phyloP scores from a whole-genome alignment of 2,329 filamentous ascomycete species.

The Diaporthe sp. region DNA sequence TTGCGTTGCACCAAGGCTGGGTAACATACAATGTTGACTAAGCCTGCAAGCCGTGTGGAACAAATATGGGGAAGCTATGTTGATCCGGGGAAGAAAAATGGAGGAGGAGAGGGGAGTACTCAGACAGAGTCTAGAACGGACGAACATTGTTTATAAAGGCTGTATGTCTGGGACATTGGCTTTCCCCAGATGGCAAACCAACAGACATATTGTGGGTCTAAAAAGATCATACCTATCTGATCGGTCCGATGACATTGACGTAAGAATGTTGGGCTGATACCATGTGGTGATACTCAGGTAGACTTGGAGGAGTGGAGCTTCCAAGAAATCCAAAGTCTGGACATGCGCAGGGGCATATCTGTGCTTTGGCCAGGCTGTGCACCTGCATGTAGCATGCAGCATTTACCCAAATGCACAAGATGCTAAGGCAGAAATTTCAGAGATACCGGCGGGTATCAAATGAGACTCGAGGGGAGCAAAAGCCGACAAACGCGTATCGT shows the following conservation, averaged over 20 bases:
- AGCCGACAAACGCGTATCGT: background rate
- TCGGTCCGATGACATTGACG: constrained; percentile 12
- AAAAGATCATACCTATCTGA: background rate
- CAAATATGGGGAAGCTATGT: background rate
- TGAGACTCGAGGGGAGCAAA: background rate
- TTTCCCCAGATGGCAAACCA: background rate
- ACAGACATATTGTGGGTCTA: background rate
- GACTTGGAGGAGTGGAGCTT: constrained; percentile 13
- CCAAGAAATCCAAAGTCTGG: constrained; percentile 21
- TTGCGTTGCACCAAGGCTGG: background rate
- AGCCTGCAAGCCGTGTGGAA: background rate
- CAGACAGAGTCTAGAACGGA: background rate
- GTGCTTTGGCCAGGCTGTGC: background rate
- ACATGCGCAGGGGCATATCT: background rate
- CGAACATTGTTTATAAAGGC: constrained; percentile 4
- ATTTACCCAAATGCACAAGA: background rate
- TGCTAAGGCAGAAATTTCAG: background rate
- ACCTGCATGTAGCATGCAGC: background rate
- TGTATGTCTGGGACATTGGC: background rate
- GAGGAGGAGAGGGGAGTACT: background rate
- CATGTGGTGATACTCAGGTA: background rate
- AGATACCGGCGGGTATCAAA: background rate
- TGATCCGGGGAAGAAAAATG: constrained; percentile 4
- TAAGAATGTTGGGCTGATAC: background rate
- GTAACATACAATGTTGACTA: background rate